Evolutionary conservation across 2,329 filamentous ascomycete species (phyloP).

Genomic region (Cadophora gregata): DNA sequence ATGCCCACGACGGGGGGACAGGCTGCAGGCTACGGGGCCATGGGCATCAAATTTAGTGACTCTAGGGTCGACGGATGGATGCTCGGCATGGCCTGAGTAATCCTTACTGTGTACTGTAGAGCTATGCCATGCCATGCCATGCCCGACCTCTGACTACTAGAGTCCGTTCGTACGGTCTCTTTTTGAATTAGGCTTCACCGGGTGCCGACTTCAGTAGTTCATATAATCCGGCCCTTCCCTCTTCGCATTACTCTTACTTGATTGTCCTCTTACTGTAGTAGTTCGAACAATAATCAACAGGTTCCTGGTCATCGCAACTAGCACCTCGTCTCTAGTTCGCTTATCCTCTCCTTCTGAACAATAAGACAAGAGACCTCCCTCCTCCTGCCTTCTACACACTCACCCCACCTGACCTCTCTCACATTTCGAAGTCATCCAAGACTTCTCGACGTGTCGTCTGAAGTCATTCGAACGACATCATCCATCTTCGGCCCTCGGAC

Average conservation of each 20-base stretch:
- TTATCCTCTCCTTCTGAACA: neutral
- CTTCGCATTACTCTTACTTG: neutral
- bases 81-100: constrained; percentile 17
- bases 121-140: neutral
- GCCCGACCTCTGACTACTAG: constrained; percentile 1
- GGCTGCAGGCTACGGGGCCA: too few relatives aligned
- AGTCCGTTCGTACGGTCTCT: neutral
- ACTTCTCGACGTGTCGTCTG: neutral
- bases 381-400: neutral
- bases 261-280: neutral
- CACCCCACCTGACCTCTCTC: too few relatives aligned
- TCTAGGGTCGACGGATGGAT: constrained; percentile 5
- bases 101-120: constrained; percentile 11
- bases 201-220: neutral
- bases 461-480: neutral
- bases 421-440: neutral
- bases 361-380: neutral
- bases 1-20: neutral
- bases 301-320: neutral
- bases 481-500: neutral
- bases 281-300: neutral
- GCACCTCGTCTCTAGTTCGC: neutral
- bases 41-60: neutral
- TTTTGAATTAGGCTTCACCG: neutral
- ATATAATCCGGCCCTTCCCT: constrained; percentile 8